A percentile compares a stretch with the other conserved stretches of the same genome.
Conservation (phyloP, 1,139 yeast genomes). For the Candida sp. region DNA sequence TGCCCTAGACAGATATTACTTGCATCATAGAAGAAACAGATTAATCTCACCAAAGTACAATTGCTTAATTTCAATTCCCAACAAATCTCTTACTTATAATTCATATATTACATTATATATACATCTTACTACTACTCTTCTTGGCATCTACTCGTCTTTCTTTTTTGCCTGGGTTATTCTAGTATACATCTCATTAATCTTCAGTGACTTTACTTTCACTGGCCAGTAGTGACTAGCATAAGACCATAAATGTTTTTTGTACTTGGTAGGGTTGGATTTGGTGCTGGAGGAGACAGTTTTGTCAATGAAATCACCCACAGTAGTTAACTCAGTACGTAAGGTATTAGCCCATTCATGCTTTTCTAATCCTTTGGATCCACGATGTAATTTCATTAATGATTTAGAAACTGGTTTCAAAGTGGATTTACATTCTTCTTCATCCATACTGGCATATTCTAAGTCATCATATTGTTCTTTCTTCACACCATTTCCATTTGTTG, state of each 20-base stretch:
- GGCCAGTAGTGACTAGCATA: conserved; percentile 96
- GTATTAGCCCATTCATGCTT: conserved; percentile 82
- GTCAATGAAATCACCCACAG: conserved; percentile 74
- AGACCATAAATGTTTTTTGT: conserved; percentile 80
- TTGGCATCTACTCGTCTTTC: not conserved
- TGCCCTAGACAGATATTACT: not conserved
- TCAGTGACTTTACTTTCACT: conserved; percentile 75
- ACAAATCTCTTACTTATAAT: not conserved
- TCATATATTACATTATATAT: not conserved
- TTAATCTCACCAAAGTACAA: too few species aligned
- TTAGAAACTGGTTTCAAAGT: conserved; percentile 70
- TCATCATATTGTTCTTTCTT: conserved; percentile 28
- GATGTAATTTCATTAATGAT: conserved; percentile 70
- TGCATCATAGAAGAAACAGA: not conserved
- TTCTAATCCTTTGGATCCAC: conserved; percentile 79
- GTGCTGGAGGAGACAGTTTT: conserved; percentile 6
- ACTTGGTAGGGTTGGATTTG: conserved; percentile 24
- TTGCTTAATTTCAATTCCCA: too few species aligned
- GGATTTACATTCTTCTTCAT: conserved; percentile 65
- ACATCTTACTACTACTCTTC: not conserved
- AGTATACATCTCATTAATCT: conserved; percentile 82
- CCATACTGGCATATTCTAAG: conserved; percentile 78
- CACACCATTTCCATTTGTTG: not conserved
- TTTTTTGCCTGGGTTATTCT: conserved; percentile 34
- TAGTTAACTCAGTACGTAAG: conserved; percentile 67